A percentile compares a stretch with the other conserved stretches of the same genome.
Evolutionary conservation across 352 stramenopile genomes (phyloP).

Genomic region (Pythium dissimile): DNA sequence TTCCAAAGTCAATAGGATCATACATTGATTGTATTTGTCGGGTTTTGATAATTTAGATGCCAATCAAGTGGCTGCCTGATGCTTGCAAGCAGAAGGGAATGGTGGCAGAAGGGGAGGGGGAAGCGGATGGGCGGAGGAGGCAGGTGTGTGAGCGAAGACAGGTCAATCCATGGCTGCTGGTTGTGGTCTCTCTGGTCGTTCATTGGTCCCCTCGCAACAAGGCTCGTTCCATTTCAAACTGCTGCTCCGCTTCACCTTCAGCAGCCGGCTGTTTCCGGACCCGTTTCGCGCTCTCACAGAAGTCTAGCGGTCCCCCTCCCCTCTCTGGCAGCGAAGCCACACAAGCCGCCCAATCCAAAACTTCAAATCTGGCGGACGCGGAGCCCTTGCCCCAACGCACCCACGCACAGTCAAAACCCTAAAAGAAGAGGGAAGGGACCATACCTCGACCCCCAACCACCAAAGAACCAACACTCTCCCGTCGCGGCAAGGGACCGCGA

Average conservation of each 20-base stretch:
- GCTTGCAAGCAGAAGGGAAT: background rate
- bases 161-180: conserved; percentile 6
- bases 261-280: conserved; percentile 8
- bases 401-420: conserved; percentile 11
- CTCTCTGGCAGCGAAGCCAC: background rate
- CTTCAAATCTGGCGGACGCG: conserved; percentile 25
- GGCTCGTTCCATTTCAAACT: conserved; percentile 2
- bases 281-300: conserved; percentile 8
- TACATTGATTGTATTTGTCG: background rate
- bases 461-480: conserved; percentile 27
- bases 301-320: conserved; percentile 12
- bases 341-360: conserved; percentile 26
- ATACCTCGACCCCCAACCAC: conserved; percentile 22
- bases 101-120: conserved; percentile 15
- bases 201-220: no score
- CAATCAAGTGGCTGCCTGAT: conserved; percentile 9
- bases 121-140: conserved; percentile 4
- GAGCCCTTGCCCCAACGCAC: conserved; percentile 8
- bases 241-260: background rate
- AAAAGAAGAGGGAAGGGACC: conserved; percentile 22
- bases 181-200: background rate
- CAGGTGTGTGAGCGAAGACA: conserved; percentile 10
- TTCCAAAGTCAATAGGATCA: background rate
- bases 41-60: conserved; percentile 21
- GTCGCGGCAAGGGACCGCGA: conserved; percentile 15